Evolutionary conservation across 2,329 filamentous ascomycete species (phyloP).

Genomic region (Exophiala bonariae): DNA sequence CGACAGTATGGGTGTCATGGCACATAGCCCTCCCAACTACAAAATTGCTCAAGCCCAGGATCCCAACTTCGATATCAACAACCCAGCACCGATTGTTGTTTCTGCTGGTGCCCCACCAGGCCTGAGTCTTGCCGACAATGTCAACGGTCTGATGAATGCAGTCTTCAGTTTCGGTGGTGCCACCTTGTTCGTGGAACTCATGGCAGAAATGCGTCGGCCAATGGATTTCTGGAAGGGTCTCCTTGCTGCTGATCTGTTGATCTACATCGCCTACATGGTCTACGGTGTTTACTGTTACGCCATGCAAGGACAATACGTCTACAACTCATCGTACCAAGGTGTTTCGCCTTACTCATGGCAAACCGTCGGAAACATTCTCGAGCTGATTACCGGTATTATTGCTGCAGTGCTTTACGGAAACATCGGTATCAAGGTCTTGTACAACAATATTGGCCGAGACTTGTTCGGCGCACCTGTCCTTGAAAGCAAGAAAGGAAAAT

Average conservation of each 20-base stretch:
- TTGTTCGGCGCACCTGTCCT: constrained; percentile 18
- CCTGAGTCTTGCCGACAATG: constrained; percentile 44
- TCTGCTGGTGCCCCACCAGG: constrained; percentile 25
- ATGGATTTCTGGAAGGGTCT: constrained; percentile 52
- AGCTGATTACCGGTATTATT: constrained; percentile 38
- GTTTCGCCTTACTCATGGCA: constrained; percentile 41
- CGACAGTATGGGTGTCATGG: constrained; percentile 49
- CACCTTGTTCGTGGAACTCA: constrained; percentile 58
- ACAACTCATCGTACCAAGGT: constrained; percentile 43
- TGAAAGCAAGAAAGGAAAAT: constrained; percentile 17
- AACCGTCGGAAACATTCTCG: constrained; percentile 43
- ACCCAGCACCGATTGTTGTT: constrained; percentile 39
- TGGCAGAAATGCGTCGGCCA: constrained; percentile 54
- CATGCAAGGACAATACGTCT: constrained; percentile 49
- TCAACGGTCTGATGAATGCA: constrained; percentile 55
- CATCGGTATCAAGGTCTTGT: constrained; percentile 38
- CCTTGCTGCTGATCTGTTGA: constrained; percentile 48
- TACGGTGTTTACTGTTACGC: constrained; percentile 50
- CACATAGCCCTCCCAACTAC: constrained; percentile 53
- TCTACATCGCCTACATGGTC: constrained; percentile 49
- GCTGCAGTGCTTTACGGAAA: constrained; percentile 43
- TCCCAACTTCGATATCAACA: constrained; percentile 40
- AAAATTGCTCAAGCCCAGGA: constrained; percentile 34
- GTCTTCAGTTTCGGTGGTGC: constrained; percentile 62
- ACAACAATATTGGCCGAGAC: constrained; percentile 22